phyloP scores from a whole-genome alignment of 2,329 filamentous ascomycete species.

The Pseudogymnoascus sp. region DNA sequence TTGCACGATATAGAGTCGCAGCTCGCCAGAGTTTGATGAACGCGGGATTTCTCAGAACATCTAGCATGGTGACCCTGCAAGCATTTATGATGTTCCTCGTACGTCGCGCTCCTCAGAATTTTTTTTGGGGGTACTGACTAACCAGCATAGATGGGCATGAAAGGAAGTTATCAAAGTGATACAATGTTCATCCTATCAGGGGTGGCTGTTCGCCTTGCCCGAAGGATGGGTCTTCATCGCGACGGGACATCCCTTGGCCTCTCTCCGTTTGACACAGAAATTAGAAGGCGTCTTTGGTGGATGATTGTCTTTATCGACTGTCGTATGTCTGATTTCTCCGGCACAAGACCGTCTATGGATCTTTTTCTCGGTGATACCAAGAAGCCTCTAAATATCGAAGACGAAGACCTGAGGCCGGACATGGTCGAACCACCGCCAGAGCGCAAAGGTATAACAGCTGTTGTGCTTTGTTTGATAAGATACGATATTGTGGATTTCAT shows the following conservation, averaged over 20 bases:
- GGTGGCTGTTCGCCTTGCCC: constrained; percentile 14
- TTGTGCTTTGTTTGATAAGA: constrained; percentile 18
- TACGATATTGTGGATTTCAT: constrained; percentile 36
- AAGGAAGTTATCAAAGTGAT: constrained; percentile 8
- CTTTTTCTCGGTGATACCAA: constrained; percentile 38
- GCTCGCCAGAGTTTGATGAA: constrained; percentile 13
- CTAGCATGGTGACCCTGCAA: constrained; percentile 13
- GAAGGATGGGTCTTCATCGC: constrained; percentile 15
- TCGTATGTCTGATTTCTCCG: constrained; percentile 44
- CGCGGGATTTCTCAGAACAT: constrained; percentile 13
- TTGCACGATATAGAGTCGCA: constrained; percentile 12
- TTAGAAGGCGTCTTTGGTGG: constrained; percentile 50
- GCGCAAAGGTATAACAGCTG: constrained; percentile 39
- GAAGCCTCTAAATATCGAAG: constrained; percentile 44
- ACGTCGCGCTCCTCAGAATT: neutral
- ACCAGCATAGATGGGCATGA: constrained; percentile 9
- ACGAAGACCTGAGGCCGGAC: constrained; percentile 38
- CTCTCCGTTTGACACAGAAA: constrained; percentile 42
- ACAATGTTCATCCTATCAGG: constrained; percentile 12
- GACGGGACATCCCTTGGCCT: constrained; percentile 43
- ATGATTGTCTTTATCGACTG: constrained; percentile 45
- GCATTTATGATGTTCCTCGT: constrained; percentile 15
- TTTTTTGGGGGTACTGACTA: neutral
- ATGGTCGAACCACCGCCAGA: constrained; percentile 37
- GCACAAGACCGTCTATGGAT: constrained; percentile 31